phyloP scores from a whole-genome alignment of 176 grass and related monocot species.

The Musa itinerans region DNA sequence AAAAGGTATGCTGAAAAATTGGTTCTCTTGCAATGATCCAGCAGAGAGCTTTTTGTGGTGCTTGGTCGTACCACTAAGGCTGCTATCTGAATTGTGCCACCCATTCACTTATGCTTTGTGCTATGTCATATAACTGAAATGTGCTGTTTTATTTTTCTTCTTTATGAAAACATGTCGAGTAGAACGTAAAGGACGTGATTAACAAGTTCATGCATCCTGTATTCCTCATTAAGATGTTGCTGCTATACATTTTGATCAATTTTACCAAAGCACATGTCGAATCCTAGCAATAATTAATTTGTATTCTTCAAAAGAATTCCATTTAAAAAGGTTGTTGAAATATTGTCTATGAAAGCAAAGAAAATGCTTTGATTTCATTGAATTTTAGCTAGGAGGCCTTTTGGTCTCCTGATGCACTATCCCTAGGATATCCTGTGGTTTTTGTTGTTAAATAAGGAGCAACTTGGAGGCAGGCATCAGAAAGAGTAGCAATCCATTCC shows the following conservation, averaged over 20 bases:
- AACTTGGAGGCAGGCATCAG: too few species aligned
- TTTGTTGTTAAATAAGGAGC: too few species aligned
- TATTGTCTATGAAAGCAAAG: background rate
- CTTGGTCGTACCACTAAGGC: background rate
- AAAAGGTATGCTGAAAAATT: constrained; percentile 49
- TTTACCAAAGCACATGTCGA: background rate
- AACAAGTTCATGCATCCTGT: background rate
- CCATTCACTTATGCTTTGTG: background rate
- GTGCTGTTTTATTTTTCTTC: background rate
- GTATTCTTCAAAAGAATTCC: background rate
- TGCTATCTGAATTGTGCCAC: background rate
- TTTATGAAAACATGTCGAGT: background rate
- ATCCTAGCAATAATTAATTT: too few species aligned
- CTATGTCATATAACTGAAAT: background rate
- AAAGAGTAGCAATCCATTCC: too few species aligned
- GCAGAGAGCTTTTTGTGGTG: background rate
- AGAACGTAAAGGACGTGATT: background rate
- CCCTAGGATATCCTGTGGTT: too few species aligned
- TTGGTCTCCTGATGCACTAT: too few species aligned
- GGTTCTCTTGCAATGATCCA: background rate
- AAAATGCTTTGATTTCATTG: background rate
- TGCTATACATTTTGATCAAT: background rate
- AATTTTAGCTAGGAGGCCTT: too few species aligned
- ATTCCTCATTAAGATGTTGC: background rate
- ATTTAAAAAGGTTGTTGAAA: background rate